Base-by-base conservation (phyloP, 441 rosid genomes). In the Gossypium laxum region DNA sequence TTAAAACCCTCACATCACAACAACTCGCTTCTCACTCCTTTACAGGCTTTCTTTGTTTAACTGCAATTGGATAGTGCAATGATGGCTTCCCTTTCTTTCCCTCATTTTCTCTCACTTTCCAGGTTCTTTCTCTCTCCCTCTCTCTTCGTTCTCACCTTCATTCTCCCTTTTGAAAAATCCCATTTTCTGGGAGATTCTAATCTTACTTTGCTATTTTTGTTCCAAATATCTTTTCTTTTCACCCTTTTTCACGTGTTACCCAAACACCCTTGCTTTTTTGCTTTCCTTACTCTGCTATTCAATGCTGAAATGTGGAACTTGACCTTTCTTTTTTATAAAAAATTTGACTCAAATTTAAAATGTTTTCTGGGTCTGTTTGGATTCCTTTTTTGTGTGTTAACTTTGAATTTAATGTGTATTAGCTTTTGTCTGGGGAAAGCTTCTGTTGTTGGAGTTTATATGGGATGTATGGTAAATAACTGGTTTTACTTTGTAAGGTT, bases 11-110 rank as follows among this genome's bases (percentile, higher is more conserved):
- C 34, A 15, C 50, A 4, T n/a, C 66, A 41, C 66, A 17, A 32
- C 19, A 28, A 15, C 1, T 11, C 50, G 50, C 5, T 45, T 60
- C 69, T 21, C 34, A 45, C 18, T 12, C 6, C 55, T 5, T 17
- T 19, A 6, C 22, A 17, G 19, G 2, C 58, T 1, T 18, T 52
- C 56, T 24, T 5, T 66, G 38, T 8, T 47, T 52, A 34, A 52
- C 41, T 38, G 52, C 55, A 51, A 68, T 28, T n/a, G 12, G 1
- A 45, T 41, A 64, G 34, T 22, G 34, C 26, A 38, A 24, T 14
- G 66, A 92, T 92, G 95, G 82, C 86, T 70, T 84, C 90, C 74
- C 85, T 90, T 74, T 76, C 87, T 80, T 81, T 86, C 85, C 72
- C 83, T 73, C 88, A 86, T 38, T 85, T 84, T 72, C 72, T 87